These are phyloP conservation scores for Jackrogersella minutella DNA, from an alignment of 495 filamentous ascomycete species.

Conservation along the genomic window DNA sequence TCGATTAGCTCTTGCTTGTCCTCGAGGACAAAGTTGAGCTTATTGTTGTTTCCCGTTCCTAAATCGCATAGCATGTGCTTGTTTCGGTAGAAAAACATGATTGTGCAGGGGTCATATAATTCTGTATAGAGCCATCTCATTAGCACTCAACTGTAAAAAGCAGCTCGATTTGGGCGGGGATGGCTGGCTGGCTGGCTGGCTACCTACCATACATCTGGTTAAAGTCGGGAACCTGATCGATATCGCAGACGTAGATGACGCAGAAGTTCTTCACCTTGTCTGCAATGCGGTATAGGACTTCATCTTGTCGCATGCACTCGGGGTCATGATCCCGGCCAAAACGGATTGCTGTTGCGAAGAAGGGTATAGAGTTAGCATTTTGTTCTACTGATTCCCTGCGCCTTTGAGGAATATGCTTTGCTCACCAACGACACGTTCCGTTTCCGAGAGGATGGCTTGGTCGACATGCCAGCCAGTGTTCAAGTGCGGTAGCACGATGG, in stretches of 20 bases:
- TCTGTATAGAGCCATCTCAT: constrained; percentile 50
- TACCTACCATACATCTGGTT: constrained; percentile 78
- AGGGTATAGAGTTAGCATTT: neutral
- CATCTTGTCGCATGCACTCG: constrained; percentile 90
- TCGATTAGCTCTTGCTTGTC: constrained; percentile 99
- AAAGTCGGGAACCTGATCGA: constrained; percentile 92
- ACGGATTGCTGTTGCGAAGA: constrained; percentile 65
- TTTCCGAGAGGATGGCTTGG: constrained; percentile 90
- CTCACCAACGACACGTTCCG: constrained; percentile 85
- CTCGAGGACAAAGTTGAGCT: constrained; percentile 92
- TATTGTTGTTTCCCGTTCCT: constrained; percentile 96
- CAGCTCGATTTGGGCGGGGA: neutral
- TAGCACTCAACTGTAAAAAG: neutral
- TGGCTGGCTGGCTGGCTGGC: neutral
- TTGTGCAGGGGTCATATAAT: constrained; percentile 74
- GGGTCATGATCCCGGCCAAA: constrained; percentile 68
- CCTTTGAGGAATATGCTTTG: neutral
- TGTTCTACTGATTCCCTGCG: neutral
- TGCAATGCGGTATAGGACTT: constrained; percentile 90
- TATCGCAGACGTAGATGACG: constrained; percentile 95
- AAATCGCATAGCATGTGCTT: constrained; percentile 99
- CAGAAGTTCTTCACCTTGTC: constrained; percentile 90
- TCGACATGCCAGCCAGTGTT: constrained; percentile 95
- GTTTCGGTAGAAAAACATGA: constrained; percentile 96
- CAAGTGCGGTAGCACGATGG: constrained; percentile 92